A percentile compares a stretch with the other conserved stretches of the same genome.
phyloP scores from a whole-genome alignment of 1,284 basidiomycete genomes.

The Leccinum solheimii region DNA sequence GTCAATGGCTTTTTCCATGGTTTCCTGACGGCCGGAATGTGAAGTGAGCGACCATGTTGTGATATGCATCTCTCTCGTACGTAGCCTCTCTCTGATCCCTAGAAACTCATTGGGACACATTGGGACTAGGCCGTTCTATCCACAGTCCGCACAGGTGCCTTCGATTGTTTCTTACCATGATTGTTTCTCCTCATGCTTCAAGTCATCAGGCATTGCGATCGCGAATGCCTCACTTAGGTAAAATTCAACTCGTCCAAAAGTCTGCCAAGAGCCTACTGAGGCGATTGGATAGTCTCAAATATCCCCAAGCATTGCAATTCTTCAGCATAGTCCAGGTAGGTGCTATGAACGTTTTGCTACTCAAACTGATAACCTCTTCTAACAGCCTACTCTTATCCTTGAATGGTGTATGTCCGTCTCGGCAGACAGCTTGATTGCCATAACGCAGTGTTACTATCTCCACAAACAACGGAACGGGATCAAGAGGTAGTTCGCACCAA shows the following conservation, averaged over 20 bases:
- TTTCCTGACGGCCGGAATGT: not conserved
- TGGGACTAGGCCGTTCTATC: not conserved
- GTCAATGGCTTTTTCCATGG: not conserved
- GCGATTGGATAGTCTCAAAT: constrained; percentile 1
- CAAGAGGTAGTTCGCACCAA: constrained; percentile 1
- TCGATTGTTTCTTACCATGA: not conserved
- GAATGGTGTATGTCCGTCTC: constrained; percentile 8
- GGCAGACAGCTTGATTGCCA: constrained; percentile 4
- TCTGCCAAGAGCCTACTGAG: not conserved
- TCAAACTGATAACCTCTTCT: not conserved
- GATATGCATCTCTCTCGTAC: constrained; percentile 9
- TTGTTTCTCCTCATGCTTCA: not conserved
- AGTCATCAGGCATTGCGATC: constrained; percentile 1
- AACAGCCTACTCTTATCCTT: constrained; percentile 9
- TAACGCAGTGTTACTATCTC: constrained; percentile 14
- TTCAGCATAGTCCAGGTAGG: constrained; percentile 6
- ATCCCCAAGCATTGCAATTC: not conserved
- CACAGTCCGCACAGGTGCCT: not conserved
- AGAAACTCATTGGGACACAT: not conserved
- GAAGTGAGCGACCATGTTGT: constrained; percentile 7
- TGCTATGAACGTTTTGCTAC: not conserved
- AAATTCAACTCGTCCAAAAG: not conserved
- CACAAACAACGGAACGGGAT: constrained; percentile 10
- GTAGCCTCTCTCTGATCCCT: not conserved
- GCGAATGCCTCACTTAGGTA: constrained; percentile 5